Percentiles rank a stretch among this genome's conserved stretches.
Evolutionary conservation across 495 filamentous ascomycete genomes (phyloP).

Genomic region (Astrothelium macrocarpum): DNA sequence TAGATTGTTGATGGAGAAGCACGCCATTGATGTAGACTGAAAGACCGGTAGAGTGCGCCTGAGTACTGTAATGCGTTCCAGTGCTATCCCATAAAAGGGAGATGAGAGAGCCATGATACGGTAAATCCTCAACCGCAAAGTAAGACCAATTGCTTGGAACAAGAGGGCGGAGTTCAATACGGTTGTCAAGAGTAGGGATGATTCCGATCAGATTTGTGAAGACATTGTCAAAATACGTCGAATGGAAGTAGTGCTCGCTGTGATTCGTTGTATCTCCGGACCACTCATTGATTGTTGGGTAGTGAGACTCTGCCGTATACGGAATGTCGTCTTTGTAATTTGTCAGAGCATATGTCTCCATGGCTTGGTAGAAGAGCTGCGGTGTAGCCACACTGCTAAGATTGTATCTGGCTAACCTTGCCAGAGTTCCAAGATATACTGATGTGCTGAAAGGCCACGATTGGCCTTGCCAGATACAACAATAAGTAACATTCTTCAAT

Average conservation of each 20-base stretch:
- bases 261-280: constrained; percentile 35
- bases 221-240: constrained; percentile 39
- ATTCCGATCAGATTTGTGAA: constrained; percentile 40
- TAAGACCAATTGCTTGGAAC: constrained; percentile 37
- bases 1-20: constrained; percentile 21
- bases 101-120: constrained; percentile 37
- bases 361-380: constrained; percentile 29
- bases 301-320: constrained; percentile 39
- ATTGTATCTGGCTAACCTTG: constrained; percentile 14
- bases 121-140: constrained; percentile 37
- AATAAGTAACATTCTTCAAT: constrained; percentile 33
- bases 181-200: constrained; percentile 30
- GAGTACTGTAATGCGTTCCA: constrained; percentile 30
- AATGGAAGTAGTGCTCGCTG: constrained; percentile 40
- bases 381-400: constrained; percentile 15
- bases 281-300: constrained; percentile 35
- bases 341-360: constrained; percentile 34
- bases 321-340: constrained; percentile 38
- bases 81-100: constrained; percentile 35
- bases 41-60: constrained; percentile 20
- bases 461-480: constrained; percentile 41
- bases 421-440: constrained; percentile 31
- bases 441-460: constrained; percentile 40
- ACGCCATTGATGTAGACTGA: constrained; percentile 33
- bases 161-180: constrained; percentile 34